phyloP scores from a whole-genome alignment of 176 grass and related monocot species.

The sorghum (Sorghum bicolor) region Sorghum_bicolor_NCBIv3 NC_012872.2:71304001-71304500 shows the following conservation, averaged over 20 bases:
- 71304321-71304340: background rate
- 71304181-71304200: too few relatives aligned
- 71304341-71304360: background rate
- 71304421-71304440: too few relatives aligned
- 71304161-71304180: constrained; percentile 44
- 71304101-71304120: too few relatives aligned
- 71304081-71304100: background rate
- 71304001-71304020: background rate
- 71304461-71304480: too few relatives aligned
- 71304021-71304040: background rate
- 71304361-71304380: background rate
- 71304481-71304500: too few relatives aligned
- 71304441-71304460: too few relatives aligned
- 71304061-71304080: background rate
- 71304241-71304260: too few relatives aligned
- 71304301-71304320: background rate
- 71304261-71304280: too few relatives aligned
- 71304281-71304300: background rate
- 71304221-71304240: background rate
- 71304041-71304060: constrained; percentile 31
- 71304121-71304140: too few relatives aligned
- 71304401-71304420: too few relatives aligned
- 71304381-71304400: too few relatives aligned
- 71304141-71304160: background rate
- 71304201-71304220: background rate